phyloP scores from a whole-genome alignment of 2,329 filamentous ascomycete species.

The Orbilia ellipsospora region DNA sequence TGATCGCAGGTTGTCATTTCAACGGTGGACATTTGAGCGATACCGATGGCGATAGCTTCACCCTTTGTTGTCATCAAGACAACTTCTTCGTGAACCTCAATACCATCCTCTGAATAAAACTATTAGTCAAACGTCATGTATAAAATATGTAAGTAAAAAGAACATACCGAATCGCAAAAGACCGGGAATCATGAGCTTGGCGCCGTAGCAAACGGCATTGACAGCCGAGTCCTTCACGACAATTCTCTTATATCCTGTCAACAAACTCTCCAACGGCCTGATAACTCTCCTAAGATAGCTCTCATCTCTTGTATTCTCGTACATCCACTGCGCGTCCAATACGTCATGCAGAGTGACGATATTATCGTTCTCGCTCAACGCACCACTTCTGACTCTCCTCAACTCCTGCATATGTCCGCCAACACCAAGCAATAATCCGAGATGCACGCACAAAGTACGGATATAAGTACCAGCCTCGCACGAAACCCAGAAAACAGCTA shows the following conservation, averaged over 20 bases:
- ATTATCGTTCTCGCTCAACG: conserved; percentile 89
- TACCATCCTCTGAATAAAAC: conserved; percentile 76
- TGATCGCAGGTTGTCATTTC: conserved; percentile 98
- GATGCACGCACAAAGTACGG: conserved; percentile 94
- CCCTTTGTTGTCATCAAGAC: conserved; percentile 99
- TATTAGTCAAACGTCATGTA: conserved; percentile 29
- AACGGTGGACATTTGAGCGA: conserved; percentile 97
- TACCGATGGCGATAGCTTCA: conserved; percentile 95
- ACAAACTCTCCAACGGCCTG: conserved; percentile 87
- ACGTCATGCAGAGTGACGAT: conserved; percentile 96
- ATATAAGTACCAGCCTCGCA: conserved; percentile 99
- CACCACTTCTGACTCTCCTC: conserved; percentile 89
- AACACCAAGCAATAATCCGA: conserved; percentile 81
- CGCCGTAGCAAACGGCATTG: conserved; percentile 97
- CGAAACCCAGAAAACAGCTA: conserved; percentile 99
- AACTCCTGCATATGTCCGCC: conserved; percentile 99
- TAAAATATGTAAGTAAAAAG: background rate
- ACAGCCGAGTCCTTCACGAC: conserved; percentile 97
- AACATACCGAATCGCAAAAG: conserved; percentile 83
- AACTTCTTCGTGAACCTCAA: conserved; percentile 95
- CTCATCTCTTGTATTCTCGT: conserved; percentile 96
- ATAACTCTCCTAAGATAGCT: conserved; percentile 91
- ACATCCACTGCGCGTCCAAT: conserved; percentile 93
- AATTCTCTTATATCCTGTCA: conserved; percentile 93
- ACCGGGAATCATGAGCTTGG: conserved; percentile 98